A percentile compares a stretch with the other conserved stretches of the same genome.
Conservation (phyloP, 2,329 filamentous ascomycete genomes). For the Lachnellula subtilissima region DNA sequence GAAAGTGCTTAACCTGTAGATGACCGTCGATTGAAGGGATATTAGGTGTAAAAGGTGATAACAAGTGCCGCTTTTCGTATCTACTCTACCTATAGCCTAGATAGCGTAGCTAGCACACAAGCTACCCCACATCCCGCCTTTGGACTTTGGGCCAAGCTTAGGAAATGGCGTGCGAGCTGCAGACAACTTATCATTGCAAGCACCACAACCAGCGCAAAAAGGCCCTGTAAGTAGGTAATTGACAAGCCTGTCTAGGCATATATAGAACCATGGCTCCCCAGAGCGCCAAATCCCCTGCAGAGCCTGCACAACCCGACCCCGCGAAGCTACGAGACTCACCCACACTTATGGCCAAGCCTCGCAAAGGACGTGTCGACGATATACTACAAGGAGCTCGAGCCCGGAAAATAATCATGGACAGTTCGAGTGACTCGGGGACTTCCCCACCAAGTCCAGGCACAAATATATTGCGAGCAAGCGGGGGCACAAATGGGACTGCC, state of each 20-base stretch:
- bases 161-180: conserved; percentile 11
- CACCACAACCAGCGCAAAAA: background rate
- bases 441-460: background rate
- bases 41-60: too few relatives aligned
- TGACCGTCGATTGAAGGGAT: too few relatives aligned
- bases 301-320: background rate
- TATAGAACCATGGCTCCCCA: background rate
- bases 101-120: too few relatives aligned
- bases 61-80: too few relatives aligned
- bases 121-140: too few relatives aligned
- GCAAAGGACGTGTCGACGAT: conserved; percentile 7
- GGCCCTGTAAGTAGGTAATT: background rate
- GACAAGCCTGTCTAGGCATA: background rate
- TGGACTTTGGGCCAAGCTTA: too few relatives aligned
- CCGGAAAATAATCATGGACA: conserved; percentile 15
- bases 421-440: conserved; percentile 4
- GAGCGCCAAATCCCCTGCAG: background rate
- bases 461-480: background rate
- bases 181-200: background rate
- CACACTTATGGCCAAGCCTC: background rate
- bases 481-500: background rate
- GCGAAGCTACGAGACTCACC: conserved; percentile 3
- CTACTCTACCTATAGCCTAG: too few relatives aligned
- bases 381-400: conserved; percentile 23
- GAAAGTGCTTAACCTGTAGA: too few relatives aligned